Conservation (phyloP, 768 basidiomycete genomes). For the Termitomyces sp. region DNA sequence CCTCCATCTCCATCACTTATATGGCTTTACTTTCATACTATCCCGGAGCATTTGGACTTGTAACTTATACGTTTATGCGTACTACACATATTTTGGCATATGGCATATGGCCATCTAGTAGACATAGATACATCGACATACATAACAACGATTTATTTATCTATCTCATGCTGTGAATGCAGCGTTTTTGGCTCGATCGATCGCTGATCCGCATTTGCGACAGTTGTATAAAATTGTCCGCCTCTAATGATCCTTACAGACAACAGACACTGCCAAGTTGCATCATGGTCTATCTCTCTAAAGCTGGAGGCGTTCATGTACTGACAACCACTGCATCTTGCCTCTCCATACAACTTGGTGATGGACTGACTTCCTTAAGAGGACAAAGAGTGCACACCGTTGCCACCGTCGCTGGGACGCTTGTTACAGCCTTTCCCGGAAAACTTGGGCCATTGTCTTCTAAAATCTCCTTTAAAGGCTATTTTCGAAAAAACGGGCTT, state of each 20-base stretch:
- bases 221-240: neutral
- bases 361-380: neutral
- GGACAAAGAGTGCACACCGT: neutral
- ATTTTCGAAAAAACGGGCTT: conserved; percentile 7
- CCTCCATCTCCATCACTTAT: neutral
- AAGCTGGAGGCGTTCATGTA: neutral
- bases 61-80: neutral
- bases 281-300: neutral
- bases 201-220: neutral
- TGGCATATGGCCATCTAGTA: neutral
- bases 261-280: no score
- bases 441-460: conserved; percentile 2
- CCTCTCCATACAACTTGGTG: neutral
- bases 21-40: neutral
- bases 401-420: neutral
- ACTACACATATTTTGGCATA: neutral
- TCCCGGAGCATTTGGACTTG: neutral
- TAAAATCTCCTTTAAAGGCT: no score
- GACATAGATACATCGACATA: neutral
- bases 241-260: no score
- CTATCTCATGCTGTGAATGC: no score
- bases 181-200: no score
- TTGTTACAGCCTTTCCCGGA: neutral
- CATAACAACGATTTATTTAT: neutral
- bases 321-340: neutral